These are phyloP conservation scores for Paramyrothecium roridum DNA, from an alignment of 2,329 filamentous ascomycete genomes.

Conservation along the genomic window DNA sequence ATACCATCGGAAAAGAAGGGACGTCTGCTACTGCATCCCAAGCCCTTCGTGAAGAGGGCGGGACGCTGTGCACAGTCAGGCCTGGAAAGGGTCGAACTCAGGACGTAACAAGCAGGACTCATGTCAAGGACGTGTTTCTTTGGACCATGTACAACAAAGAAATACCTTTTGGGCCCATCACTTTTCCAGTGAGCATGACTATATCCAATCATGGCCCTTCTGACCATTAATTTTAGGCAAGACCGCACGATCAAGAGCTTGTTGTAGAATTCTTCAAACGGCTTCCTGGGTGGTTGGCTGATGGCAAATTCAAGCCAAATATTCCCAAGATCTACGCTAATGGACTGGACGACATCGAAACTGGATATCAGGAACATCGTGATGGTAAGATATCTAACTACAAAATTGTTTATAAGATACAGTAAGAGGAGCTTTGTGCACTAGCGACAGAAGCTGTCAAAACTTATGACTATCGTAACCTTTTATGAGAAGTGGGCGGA, in stretches of 20 bases:
- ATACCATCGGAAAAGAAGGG: conserved; percentile 35
- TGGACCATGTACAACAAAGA: conserved; percentile 39
- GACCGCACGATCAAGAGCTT: conserved; percentile 31
- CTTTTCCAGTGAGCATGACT: conserved; percentile 29
- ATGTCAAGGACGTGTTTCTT: conserved; percentile 38
- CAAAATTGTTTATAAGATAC: conserved; percentile 34
- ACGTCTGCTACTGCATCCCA: conserved; percentile 30
- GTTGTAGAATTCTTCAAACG: conserved; percentile 31
- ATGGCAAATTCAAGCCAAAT: conserved; percentile 31
- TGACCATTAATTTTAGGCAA: conserved; percentile 18
- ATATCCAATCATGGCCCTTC: neutral
- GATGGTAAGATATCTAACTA: conserved; percentile 33
- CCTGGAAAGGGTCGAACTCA: conserved; percentile 36
- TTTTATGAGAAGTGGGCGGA: too few species aligned
- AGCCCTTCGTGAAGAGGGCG: conserved; percentile 20
- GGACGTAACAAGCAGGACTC: conserved; percentile 24
- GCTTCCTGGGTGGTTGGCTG: conserved; percentile 27
- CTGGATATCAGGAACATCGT: conserved; percentile 33
- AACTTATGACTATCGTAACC: too few species aligned
- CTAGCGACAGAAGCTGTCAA: too few species aligned
- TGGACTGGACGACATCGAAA: conserved; percentile 26
- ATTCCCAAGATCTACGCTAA: conserved; percentile 19
- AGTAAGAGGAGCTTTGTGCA: too few species aligned
- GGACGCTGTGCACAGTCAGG: conserved; percentile 35
- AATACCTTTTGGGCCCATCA: conserved; percentile 28